These are phyloP conservation scores for Claviceps quebecensis DNA, from an alignment of 2,329 filamentous ascomycete species.

Conservation along the genomic window DNA sequence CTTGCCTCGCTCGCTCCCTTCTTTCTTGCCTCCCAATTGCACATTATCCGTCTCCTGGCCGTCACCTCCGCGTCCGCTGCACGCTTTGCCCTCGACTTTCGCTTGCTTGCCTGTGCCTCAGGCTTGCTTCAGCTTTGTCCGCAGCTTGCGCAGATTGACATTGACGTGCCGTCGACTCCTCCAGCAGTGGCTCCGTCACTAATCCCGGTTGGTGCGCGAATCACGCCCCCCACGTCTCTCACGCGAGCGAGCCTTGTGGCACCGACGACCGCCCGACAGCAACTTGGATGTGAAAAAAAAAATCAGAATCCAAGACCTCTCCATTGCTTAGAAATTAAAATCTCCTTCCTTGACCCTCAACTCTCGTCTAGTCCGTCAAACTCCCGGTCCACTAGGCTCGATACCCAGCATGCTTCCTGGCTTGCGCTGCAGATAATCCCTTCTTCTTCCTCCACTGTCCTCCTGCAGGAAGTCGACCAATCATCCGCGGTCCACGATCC, in stretches of 20 bases:
- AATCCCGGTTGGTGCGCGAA: constrained; percentile 4
- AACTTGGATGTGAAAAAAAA: background rate
- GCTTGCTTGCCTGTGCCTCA: no score
- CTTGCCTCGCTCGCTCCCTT: background rate
- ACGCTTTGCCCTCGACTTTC: background rate
- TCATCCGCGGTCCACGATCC: no score
- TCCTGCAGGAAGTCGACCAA: constrained; percentile 5
- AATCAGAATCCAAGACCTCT: background rate
- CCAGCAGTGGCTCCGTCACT: background rate
- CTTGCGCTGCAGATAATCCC: constrained; percentile 12
- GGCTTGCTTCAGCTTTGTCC: no score
- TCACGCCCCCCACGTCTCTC: constrained; percentile 1
- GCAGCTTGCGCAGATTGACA: background rate
- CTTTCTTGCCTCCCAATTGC: background rate
- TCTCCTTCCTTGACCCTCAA: background rate
- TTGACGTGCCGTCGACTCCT: background rate
- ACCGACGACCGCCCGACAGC: background rate
- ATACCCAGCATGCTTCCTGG: constrained; percentile 14
- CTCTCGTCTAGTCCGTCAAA: background rate
- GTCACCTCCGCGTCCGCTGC: no score
- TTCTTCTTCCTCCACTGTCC: constrained; percentile 11
- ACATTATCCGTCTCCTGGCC: background rate
- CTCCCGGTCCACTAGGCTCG: constrained; percentile 1
- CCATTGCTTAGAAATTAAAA: background rate
- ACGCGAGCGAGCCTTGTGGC: background rate